phyloP scores from a whole-genome alignment of 805 yeast species.

The Saccharomycopsis babjevae region DNA sequence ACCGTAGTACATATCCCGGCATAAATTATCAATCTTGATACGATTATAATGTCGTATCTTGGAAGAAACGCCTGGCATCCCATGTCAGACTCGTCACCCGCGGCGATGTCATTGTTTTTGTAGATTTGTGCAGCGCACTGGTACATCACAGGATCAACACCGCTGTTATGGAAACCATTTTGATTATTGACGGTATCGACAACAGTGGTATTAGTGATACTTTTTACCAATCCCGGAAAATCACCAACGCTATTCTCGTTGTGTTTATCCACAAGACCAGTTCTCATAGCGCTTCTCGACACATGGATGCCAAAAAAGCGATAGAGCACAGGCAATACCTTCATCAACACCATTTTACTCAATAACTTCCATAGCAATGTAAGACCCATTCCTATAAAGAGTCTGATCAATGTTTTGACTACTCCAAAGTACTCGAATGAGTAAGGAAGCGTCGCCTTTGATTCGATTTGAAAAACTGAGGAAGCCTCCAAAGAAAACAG shows the following conservation, averaged over 20 bases:
- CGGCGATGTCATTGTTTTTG: not conserved
- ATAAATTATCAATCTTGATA: constrained; percentile 70
- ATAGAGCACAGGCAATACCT: constrained; percentile 51
- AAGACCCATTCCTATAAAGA: constrained; percentile 48
- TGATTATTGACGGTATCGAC: not conserved
- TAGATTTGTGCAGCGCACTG: not conserved
- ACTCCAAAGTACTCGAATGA: constrained; percentile 34
- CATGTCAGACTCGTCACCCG: constrained; percentile 2
- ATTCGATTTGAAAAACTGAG: constrained; percentile 17
- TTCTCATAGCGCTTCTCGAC: constrained; percentile 31
- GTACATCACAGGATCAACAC: not conserved
- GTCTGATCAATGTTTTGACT: constrained; percentile 33
- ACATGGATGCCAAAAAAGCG: constrained; percentile 28
- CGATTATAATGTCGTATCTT: constrained; percentile 64
- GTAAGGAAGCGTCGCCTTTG: constrained; percentile 34
- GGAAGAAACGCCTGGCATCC: constrained; percentile 43
- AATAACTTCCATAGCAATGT: constrained; percentile 67
- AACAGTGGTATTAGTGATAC: constrained; percentile 5
- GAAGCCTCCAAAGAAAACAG: constrained; percentile 17
- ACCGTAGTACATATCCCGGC: constrained; percentile 66
- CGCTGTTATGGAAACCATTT: not conserved
- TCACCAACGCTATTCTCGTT: constrained; percentile 21
- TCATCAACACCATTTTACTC: constrained; percentile 57
- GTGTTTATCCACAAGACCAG: constrained; percentile 26
- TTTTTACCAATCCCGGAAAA: not conserved